Evolutionary conservation across 495 filamentous ascomycete species (phyloP), one percentile per base, ranked within the genome.

Genomic region (Sphaerosporella brunnea): DNA sequence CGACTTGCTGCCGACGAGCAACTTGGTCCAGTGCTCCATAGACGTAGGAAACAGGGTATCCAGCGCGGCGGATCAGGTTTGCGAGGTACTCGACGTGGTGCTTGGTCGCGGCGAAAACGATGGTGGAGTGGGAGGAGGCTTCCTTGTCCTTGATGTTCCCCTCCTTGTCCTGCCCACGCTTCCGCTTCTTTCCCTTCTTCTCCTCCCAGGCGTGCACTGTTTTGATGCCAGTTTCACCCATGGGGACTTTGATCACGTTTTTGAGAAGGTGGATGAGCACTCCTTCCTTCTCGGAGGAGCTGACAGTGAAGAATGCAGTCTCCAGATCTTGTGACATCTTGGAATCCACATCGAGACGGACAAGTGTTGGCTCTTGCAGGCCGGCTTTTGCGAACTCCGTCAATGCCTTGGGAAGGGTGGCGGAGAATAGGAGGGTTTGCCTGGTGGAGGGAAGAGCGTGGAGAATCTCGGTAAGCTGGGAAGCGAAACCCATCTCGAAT

Each of bases 401-500:
- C 24, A 97, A 70, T 0, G 84, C 87, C 47, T 84, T 84, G 9
- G 90, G 90, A 23, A 97, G 68, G 0, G 90, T 97, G 1, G 90
- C 90, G 1, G 92, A 96, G 61, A 94, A 96, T 13, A 97, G 69
- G 15, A 95, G 70, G 1, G 87, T 97, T 56, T 97, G 90, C 20
- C 92, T 73, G 30, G 77, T 77, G 4, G 75, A 62, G 4, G 90
- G 90, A 28, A 97, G 68, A 1, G 84, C 79, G 61, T 93, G 77
- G 36, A 96, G 64, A 70, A 97, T 95, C 63, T 97, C 92, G 2
- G 79, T 80, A 38, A 97, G 69, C 60, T 97, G 92, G 4, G 80
- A 75, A 15, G 84, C 84, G 62, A 97, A 97, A 50, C 90, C 90
- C 84, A 95, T 93, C 64, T 97, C 90, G 64, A 96, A 97, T 2